A percentile compares a stretch with the other conserved stretches of the same genome.
Evolutionary conservation across 2,329 filamentous ascomycete species (phyloP).

Genomic region (Cladosporium cucumerinum): DNA sequence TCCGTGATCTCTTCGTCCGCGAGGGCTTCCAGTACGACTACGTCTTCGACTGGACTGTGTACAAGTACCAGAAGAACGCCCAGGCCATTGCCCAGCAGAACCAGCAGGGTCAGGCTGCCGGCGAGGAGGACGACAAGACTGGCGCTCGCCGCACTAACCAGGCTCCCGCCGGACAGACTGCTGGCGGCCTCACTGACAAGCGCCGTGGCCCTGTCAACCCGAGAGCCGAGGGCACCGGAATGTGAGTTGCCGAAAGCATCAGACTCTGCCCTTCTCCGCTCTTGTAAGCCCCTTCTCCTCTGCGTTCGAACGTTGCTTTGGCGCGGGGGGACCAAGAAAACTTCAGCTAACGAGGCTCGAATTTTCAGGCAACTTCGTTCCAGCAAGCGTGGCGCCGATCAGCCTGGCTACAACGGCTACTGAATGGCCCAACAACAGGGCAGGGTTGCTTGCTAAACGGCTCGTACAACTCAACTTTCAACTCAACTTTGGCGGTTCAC

Average conservation of each 20-base stretch:
- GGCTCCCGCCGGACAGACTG: slow-evolving; percentile 60
- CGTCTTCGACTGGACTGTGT: slow-evolving; percentile 99
- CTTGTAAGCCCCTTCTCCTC: slow-evolving; percentile 85
- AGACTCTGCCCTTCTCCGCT: slow-evolving; percentile 34
- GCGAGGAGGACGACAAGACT: slow-evolving; percentile 71
- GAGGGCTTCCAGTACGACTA: slow-evolving; percentile 99
- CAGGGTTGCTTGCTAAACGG: slow-evolving; percentile 35
- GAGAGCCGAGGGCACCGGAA: slow-evolving; percentile 87
- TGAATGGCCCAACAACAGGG: slow-evolving; percentile 40
- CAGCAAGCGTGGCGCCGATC: slow-evolving; percentile 49
- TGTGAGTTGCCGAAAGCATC: slow-evolving; percentile 74
- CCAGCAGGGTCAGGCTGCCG: slow-evolving; percentile 56
- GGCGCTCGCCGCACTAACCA: slow-evolving; percentile 63
- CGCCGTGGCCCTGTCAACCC: slow-evolving; percentile 70
- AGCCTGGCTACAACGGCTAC: slow-evolving; percentile 47
- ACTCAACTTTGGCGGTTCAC: slow-evolving; percentile 15
- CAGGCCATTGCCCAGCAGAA: slow-evolving; percentile 86
- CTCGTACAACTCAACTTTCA: slow-evolving; percentile 19
- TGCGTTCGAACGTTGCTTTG: slow-evolving; percentile 73
- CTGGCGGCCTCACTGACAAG: slow-evolving; percentile 62
- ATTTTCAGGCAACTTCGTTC: slow-evolving; percentile 51
- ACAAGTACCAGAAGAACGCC: slow-evolving; percentile 99
- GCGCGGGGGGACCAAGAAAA: slow-evolving; percentile 60
- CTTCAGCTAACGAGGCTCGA: slow-evolving; percentile 42
- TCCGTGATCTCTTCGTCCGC: slow-evolving; percentile 97